Percentiles rank a stretch among this genome's conserved stretches.
These are phyloP conservation scores for Globisporangium echinulatum DNA, from an alignment of 352 stramenopile genomes.

Conservation along the genomic window DNA sequence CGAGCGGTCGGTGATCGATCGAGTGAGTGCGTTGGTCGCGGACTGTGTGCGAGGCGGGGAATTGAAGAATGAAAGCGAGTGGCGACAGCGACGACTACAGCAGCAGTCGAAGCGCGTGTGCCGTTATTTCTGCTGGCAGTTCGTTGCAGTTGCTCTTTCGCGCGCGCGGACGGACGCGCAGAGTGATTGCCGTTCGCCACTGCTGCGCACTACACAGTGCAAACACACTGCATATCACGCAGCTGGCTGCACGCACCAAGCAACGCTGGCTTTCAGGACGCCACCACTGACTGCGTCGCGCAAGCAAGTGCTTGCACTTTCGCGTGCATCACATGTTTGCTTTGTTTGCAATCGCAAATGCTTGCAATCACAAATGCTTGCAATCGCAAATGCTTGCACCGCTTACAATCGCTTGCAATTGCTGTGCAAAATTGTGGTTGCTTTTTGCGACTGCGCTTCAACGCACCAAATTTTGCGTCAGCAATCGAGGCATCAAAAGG, in stretches of 20 bases:
- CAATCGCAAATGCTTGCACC: too few relatives aligned
- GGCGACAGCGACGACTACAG: not conserved
- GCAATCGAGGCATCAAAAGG: too few relatives aligned
- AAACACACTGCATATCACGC: too few relatives aligned
- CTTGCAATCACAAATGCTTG: too few relatives aligned
- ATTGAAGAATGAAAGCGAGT: slow-evolving; percentile 40
- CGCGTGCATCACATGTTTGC: not conserved
- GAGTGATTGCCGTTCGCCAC: slow-evolving; percentile 6
- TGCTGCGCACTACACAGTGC: too few relatives aligned
- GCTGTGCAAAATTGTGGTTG: too few relatives aligned
- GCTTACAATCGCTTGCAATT: too few relatives aligned
- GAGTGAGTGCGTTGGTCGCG: slow-evolving; percentile 8
- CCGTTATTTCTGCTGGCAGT: slow-evolving; percentile 27
- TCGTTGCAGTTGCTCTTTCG: slow-evolving; percentile 12
- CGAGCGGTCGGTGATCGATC: not conserved
- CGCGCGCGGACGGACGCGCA: not conserved
- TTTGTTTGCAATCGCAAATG: not conserved
- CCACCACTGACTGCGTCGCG: not conserved
- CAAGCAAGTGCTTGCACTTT: not conserved
- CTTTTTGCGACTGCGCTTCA: slow-evolving; percentile 7
- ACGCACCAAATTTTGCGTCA: not conserved
- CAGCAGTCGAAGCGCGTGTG: not conserved
- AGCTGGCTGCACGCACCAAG: not conserved
- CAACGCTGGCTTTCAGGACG: not conserved
- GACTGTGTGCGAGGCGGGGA: slow-evolving; percentile 27